Evolutionary conservation across 164 flowering plant species (phyloP), one percentile per base, ranked within the genome.

Genomic region (Malania oleifera): DNA sequence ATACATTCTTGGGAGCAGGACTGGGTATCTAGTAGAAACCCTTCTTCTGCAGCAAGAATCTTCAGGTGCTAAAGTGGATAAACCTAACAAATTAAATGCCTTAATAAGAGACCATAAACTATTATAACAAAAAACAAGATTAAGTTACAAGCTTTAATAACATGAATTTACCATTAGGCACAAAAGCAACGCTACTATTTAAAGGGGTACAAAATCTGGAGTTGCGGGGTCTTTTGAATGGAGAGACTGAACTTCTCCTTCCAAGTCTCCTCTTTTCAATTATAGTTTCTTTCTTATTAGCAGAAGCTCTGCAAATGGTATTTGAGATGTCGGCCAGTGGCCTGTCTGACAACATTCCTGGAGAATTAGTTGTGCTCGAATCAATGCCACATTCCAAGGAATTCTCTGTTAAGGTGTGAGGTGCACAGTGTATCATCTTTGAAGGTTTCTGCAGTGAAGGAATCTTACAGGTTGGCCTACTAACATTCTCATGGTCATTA

Each of bases 211-310:
- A 72, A 67, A 89, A 85, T 72, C 76, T 80, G 52, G 96, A 81
- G 70, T 49, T 72, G 15, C 96, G 86, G 7, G 97, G 99, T 72
- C 70, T 87, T 76, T 95, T 95, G 75, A 95, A 95, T 50, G 99
- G 85, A 67, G 97, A 83, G 23, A 64, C 41, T 54, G 84, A 79
- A 62, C 58, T 78, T 67, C 55, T 67, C 51, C 65, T 66, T 31
- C 80, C 76, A 45, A 68, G 56, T 65, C 64, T 82, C 66, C 73
- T 76, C 73, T 82, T 82, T 60, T 74, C 86, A 54, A 27, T 35
- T 22, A 53, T 53, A 54, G 44, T 50, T 38, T 63, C 70, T 18
- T 56, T 80, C 52, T 54, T 71, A 51, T 57, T 65, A 19, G 35
- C 47, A 24, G n/a, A 24, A 58, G 45, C 50, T 59, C 60, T 46